Base-by-base conservation (phyloP, 106 monocot species). In the Iris macrosiphon region DNA sequence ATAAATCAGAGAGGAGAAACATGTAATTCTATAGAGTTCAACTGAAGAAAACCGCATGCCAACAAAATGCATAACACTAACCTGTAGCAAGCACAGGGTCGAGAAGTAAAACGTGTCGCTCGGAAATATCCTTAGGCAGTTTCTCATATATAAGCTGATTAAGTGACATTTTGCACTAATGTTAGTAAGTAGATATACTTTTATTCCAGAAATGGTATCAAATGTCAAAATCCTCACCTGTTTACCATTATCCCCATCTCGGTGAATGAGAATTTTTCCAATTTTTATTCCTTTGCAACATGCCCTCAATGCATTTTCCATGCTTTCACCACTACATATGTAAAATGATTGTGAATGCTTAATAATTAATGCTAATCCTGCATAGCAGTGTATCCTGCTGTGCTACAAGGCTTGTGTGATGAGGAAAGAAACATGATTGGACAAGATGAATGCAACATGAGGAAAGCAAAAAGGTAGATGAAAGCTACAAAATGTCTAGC, bases 201-300 rank as follows among this genome's bases (percentile, higher is more conserved):
- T n/a, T n/a, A n/a, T n/a, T n/a, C n/a, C n/a, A n/a, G n/a, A n/a
- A n/a, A n/a, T n/a, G n/a, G n/a, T n/a, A n/a, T n/a, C n/a, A n/a
- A n/a, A n/a, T 11, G 41, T 16, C 10, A 31, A 19, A 39, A 44
- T 20, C 7, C 48, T 53, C 44, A 92, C 93, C 57, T 93, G 84
- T 68, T 93, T 79, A 19, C 93, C 93, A 52, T 88, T 71, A 62
- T 93, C 93, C 17, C 93, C 93, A 56, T 75, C 93, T 16, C 93
- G 88, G 52, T 88, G 93, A 26, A 93, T 93, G 28, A 93, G 62
- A 64, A 93, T 93, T 75, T 93, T 93, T 28, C 93, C 93, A 41
- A 93, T 93, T 78, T 93, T 93, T 55, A 93, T 93, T 59, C 93
- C 93, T 61, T 93, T 93, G 55, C 93, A 93, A 37, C 93, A 93